Evolutionary conservation across 495 filamentous ascomycete species (phyloP).

Genomic region (Cetradonia linearis): DNA sequence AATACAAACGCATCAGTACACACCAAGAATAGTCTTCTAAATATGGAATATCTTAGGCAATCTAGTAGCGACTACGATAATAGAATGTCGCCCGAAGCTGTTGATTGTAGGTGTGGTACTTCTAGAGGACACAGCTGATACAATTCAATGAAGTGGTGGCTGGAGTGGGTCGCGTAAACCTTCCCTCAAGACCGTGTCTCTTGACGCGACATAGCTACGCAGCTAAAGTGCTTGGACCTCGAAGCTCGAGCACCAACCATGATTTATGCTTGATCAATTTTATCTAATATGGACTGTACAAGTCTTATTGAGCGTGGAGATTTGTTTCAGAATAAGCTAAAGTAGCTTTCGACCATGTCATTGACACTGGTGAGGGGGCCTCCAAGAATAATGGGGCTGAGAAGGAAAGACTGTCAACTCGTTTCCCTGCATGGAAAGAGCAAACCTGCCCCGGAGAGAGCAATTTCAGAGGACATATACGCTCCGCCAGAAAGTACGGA

Average conservation of each 20-base stretch:
- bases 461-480: not conserved
- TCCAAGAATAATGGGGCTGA: not conserved
- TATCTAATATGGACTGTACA: not conserved
- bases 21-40: not conserved
- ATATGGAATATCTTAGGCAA: not conserved
- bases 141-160: no score
- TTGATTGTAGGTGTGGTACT: not conserved
- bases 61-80: not conserved
- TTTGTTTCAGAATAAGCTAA: not conserved
- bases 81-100: not conserved
- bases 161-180: not conserved
- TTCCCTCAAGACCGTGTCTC: not conserved
- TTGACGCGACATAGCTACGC: not conserved
- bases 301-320: not conserved
- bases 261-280: no score
- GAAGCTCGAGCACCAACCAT: not conserved
- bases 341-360: not conserved
- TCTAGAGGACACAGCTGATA: not conserved
- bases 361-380: not conserved
- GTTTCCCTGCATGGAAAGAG: not conserved
- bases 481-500: slow-evolving; percentile 2
- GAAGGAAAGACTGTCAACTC: not conserved
- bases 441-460: not conserved
- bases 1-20: not conserved
- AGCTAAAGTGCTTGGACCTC: not conserved